Percentiles rank a stretch among this genome's conserved stretches.
Conservation (phyloP, 768 basidiomycete genomes). For the Stropharia rugosoannulata region DNA sequence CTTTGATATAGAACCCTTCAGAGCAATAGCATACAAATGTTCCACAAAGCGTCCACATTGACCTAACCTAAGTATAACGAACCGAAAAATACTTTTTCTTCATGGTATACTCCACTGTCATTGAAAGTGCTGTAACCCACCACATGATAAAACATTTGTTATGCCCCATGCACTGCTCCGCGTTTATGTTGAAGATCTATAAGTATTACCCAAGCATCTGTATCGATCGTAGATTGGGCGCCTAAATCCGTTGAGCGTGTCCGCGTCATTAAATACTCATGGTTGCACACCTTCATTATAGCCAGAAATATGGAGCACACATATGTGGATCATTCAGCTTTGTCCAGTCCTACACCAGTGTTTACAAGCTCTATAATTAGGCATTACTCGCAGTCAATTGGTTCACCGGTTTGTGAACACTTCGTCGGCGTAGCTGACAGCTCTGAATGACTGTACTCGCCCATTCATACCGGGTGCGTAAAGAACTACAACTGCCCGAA, state of each 20-base stretch:
- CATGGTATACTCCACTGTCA: no score
- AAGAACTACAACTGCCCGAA: not conserved
- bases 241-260: conserved; percentile 4
- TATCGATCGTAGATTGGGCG: conserved; percentile 16
- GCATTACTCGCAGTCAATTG: not conserved
- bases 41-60: no score
- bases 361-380: not conserved
- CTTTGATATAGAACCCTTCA: no score
- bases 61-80: no score
- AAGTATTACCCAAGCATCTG: conserved; percentile 1
- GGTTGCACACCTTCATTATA: not conserved
- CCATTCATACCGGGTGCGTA: not conserved
- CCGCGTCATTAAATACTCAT: not conserved
- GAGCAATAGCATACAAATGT: no score
- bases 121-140: no score
- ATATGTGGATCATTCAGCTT: not conserved
- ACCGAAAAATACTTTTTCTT: no score
- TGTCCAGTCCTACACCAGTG: not conserved
- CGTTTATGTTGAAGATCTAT: not conserved
- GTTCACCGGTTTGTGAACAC: not conserved
- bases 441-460: not conserved
- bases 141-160: not conserved
- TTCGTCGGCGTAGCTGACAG: not conserved
- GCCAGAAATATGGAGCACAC: not conserved
- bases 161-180: not conserved